A percentile compares a stretch with the other conserved stretches of the same genome.
These are phyloP conservation scores for Talaromyces sp. DNA, from an alignment of 2,329 filamentous ascomycete genomes.

Conservation along the genomic window DNA sequence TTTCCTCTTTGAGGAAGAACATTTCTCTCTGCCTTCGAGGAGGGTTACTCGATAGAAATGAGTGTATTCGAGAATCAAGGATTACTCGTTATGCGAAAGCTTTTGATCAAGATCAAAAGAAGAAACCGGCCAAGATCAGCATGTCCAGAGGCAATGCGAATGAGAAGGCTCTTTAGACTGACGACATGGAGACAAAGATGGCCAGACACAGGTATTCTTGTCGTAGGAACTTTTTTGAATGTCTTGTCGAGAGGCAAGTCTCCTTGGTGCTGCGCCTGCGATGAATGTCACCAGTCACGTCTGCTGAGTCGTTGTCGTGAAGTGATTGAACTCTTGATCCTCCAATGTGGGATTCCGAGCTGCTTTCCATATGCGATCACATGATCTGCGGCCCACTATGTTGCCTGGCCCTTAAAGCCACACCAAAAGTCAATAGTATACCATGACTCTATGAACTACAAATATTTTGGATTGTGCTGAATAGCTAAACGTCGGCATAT, in stretches of 20 bases:
- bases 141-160: conserved; percentile 7
- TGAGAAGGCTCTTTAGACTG: background rate
- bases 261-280: conserved; percentile 2
- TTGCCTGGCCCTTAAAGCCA: background rate
- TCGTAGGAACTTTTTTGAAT: background rate
- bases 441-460: background rate
- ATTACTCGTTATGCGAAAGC: background rate
- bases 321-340: background rate
- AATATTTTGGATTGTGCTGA: background rate
- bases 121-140: background rate
- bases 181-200: conserved; percentile 5
- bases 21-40: conserved; percentile 56
- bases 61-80: background rate
- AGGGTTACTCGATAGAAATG: background rate
- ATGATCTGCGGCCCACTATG: conserved; percentile 1
- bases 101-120: background rate
- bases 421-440: background rate
- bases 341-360: background rate
- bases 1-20: conserved; percentile 98
- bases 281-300: background rate
- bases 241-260: background rate
- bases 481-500: no score
- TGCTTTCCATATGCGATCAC: conserved; percentile 4
- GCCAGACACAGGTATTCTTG: conserved; percentile 1
- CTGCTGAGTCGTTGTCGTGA: background rate